Evolutionary conservation across 345 rosid species (phyloP).

Genomic region (Populus deltoides): DNA sequence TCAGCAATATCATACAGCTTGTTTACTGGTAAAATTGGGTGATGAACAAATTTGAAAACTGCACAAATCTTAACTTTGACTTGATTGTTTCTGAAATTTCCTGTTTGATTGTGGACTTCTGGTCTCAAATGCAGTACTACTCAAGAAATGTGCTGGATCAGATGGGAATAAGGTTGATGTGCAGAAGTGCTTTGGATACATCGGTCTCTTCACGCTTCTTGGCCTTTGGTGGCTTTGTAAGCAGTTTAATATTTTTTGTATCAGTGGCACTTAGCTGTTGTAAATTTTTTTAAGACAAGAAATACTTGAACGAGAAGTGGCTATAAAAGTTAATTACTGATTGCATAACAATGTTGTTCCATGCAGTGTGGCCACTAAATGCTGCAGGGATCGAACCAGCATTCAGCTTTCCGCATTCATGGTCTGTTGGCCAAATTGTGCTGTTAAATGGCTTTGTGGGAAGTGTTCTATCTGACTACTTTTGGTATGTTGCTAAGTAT

Average conservation of each 20-base stretch:
- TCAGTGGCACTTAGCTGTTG: not conserved
- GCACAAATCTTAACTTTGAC: not conserved
- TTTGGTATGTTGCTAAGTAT: constrained; percentile 38
- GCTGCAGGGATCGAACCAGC: constrained; percentile 54
- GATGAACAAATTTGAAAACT: not conserved
- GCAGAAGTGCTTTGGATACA: constrained; percentile 56
- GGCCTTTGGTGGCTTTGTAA: constrained; percentile 76
- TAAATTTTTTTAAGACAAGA: not conserved
- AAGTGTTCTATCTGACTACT: constrained; percentile 56
- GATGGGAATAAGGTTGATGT: constrained; percentile 52
- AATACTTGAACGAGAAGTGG: not conserved
- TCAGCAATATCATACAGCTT: constrained; percentile 55
- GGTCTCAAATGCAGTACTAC: constrained; percentile 40
- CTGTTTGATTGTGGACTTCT: not conserved
- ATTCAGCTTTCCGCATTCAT: constrained; percentile 52
- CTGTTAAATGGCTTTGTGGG: constrained; percentile 51
- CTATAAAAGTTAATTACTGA: not conserved
- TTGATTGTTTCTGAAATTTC: constrained; percentile 1
- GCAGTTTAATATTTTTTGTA: constrained; percentile 4
- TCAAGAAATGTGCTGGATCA: constrained; percentile 56
- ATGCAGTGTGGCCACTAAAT: constrained; percentile 61
- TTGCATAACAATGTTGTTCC: constrained; percentile 2
- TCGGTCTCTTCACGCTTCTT: constrained; percentile 55
- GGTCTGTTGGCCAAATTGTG: constrained; percentile 36
- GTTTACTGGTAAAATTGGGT: constrained; percentile 45